These are phyloP conservation scores for Globisporangium radiosum DNA, from an alignment of 352 stramenopile species.

Conservation along the genomic window DNA sequence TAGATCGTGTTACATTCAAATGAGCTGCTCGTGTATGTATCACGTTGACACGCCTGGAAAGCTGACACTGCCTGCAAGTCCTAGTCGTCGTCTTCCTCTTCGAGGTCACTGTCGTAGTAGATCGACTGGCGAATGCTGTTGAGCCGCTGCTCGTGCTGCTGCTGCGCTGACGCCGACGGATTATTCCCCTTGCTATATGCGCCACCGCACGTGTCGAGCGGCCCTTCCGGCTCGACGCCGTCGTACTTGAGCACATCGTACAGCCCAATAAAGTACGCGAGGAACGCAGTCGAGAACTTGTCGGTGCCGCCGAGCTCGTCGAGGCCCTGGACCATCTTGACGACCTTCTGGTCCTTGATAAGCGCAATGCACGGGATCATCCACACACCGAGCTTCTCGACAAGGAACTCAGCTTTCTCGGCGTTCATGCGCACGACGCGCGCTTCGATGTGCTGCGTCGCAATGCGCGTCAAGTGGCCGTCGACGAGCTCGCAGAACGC, in stretches of 20 bases:
- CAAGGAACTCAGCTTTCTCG: conserved; percentile 95
- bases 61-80: not conserved
- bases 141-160: conserved; percentile 39
- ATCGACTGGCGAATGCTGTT: conserved; percentile 80
- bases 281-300: conserved; percentile 90
- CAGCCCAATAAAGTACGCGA: conserved; percentile 88
- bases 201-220: conserved; percentile 59
- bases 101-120: conserved; percentile 82
- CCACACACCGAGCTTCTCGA: conserved; percentile 93
- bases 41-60: not conserved
- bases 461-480: conserved; percentile 87
- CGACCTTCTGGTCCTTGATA: conserved; percentile 93
- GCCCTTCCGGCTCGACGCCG: conserved; percentile 72
- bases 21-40: too few species aligned
- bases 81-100: conserved; percentile 64
- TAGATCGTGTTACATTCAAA: not conserved
- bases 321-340: conserved; percentile 94
- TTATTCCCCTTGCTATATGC: conserved; percentile 36
- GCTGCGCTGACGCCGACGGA: conserved; percentile 15
- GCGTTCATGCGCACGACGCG: conserved; percentile 95
- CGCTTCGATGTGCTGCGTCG: conserved; percentile 91
- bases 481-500: conserved; percentile 92
- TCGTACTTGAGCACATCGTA: conserved; percentile 96
- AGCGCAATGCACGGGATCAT: conserved; percentile 96
- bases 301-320: conserved; percentile 92